A percentile compares a stretch with the other conserved stretches of the same genome.
Conservation (phyloP, 139 green algal genomes). For the Microglena sp. region DNA sequence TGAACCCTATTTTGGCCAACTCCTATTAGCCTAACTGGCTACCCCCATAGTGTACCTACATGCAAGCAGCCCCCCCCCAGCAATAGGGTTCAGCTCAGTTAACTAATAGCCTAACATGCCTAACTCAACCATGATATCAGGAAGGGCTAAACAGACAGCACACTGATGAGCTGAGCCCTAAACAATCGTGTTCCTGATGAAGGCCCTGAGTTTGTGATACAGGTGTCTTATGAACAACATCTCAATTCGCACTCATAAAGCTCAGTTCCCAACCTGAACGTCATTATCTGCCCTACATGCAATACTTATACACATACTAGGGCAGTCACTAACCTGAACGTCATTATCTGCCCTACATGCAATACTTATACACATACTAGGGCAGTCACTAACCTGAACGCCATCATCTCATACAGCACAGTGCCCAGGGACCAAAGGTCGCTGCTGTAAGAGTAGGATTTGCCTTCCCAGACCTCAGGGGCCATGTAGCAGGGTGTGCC, state of each 20-base stretch:
- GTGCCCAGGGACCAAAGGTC: conserved; percentile 73
- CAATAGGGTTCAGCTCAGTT: not conserved
- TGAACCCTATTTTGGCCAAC: too few relatives aligned
- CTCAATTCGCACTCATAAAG: not conserved
- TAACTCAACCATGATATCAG: too few relatives aligned
- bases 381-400: conserved; percentile 33
- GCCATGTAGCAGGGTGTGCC: conserved; percentile 81
- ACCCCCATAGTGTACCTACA: not conserved
- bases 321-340: too few relatives aligned
- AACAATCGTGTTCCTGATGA: too few relatives aligned
- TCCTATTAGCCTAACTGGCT: not conserved
- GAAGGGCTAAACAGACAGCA: too few relatives aligned
- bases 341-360: too few relatives aligned
- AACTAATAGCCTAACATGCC: not conserved
- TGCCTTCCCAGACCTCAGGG: conserved; percentile 68
- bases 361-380: too few relatives aligned
- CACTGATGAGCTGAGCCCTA: too few relatives aligned
- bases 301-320: too few relatives aligned
- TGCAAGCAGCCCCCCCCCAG: not conserved
- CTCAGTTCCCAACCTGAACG: too few relatives aligned
- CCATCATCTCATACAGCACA: conserved; percentile 76
- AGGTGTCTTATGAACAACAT: not conserved
- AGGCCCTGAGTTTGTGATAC: too few relatives aligned
- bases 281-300: too few relatives aligned
- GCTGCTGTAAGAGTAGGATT: conserved; percentile 60